phyloP scores from a whole-genome alignment of 2,329 filamentous ascomycete species.

The Cercospora sesami region DNA sequence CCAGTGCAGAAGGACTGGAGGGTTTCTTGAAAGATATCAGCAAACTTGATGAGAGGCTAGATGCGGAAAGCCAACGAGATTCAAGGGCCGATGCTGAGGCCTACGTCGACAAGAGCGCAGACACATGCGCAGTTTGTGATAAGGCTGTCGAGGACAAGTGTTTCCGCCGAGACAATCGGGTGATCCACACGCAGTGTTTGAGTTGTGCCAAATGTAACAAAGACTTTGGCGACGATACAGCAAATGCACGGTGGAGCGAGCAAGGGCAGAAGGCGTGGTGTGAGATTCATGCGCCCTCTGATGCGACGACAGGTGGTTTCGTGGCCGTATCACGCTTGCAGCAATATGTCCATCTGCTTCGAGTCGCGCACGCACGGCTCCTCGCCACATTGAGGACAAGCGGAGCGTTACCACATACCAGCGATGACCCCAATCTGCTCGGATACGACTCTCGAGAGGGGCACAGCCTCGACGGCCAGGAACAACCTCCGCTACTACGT shows the following conservation, averaged over 20 bases:
- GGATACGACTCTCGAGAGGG: constrained; percentile 68
- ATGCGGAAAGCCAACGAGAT: constrained; percentile 62
- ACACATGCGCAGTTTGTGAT: constrained; percentile 78
- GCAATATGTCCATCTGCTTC: constrained; percentile 90
- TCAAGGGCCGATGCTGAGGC: constrained; percentile 44
- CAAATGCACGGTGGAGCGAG: constrained; percentile 70
- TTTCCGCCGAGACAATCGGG: constrained; percentile 68
- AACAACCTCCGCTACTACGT: constrained; percentile 56
- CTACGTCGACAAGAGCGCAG: constrained; percentile 53
- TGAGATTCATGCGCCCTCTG: constrained; percentile 47
- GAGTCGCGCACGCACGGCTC: constrained; percentile 85
- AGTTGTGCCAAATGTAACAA: constrained; percentile 68
- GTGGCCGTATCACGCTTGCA: constrained; percentile 79
- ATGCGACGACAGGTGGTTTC: constrained; percentile 63
- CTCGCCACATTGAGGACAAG: constrained; percentile 82
- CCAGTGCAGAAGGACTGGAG: constrained; percentile 71
- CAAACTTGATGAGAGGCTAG: constrained; percentile 75
- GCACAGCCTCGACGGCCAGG: constrained; percentile 52
- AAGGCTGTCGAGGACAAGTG: constrained; percentile 95
- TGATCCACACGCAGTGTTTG: constrained; percentile 83
- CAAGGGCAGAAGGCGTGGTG: constrained; percentile 71
- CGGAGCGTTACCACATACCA: constrained; percentile 72
- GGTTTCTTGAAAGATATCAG: constrained; percentile 80
- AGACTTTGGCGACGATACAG: constrained; percentile 67
- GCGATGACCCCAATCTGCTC: constrained; percentile 68